Base-by-base conservation (phyloP, 345 rosid genomes). In the Limnanthes douglasii region DNA sequence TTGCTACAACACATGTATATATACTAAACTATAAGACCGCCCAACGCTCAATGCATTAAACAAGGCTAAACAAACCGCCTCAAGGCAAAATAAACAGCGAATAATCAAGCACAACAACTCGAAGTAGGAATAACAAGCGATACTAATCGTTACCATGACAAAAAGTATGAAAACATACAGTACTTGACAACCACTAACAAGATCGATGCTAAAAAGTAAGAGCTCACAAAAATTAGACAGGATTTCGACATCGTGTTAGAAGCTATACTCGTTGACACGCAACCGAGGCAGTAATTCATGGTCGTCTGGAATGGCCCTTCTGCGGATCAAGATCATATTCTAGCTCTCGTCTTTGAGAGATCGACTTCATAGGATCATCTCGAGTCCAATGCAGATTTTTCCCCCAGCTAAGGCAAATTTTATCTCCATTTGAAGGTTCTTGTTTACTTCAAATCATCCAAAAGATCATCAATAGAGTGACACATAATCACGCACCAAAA, bases 201-300 rank as follows among this genome's bases (percentile, higher is more conserved):
- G 22, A 75, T 84, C 7, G 73, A 72, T 24, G 48, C 75, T 2
- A 67, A 73, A 3, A 90, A 84, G 49, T 92, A 80, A 27, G 65
- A 70, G 46, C 77, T 90, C 31, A 73, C 66, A 11, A 64, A 60
- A 48, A 46, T 80, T 34, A 48, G 82, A 43, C 95, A 77, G 54
- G 92, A 83, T 49, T 84, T 84, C 18, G 94, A 72, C 37, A 65
- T 86, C 0, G 64, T 65, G 2, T 36, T 66, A 66, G 95, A 80
- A 6, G 48, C 64, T 1, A 90, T 84, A 49, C 12, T 56, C 37
- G 64, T 72, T 0, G 55, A 31, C 82, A 70, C 31, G 78, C 88
- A 1, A 73, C 78, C 0, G 95, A 84, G 39, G 94, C 92, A 0
- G 57, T 66, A 38, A n/a, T n/a, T n/a, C n/a, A n/a, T n/a, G n/a